Evolutionary conservation across 176 grass and related monocot genomes (phyloP).

Genomic region (Lolium rigidum): DNA sequence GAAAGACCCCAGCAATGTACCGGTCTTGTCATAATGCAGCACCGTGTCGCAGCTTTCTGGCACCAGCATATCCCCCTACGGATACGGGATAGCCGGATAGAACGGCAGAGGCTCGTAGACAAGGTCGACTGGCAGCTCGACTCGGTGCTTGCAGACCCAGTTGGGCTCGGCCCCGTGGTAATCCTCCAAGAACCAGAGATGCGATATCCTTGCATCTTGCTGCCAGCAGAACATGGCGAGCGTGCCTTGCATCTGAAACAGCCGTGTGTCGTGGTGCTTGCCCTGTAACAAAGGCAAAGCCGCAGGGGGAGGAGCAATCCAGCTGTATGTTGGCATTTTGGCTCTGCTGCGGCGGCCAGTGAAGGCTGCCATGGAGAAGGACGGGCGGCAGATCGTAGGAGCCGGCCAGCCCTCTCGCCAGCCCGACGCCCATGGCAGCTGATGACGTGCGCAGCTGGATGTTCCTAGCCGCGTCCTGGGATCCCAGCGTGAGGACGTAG

Average conservation of each 20-base stretch:
- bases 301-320: background rate
- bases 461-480: background rate
- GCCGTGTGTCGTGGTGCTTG: background rate
- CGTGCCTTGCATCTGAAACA: slow-evolving; percentile 15
- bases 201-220: too few species aligned
- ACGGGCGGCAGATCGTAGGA: background rate
- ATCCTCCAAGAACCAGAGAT: slow-evolving; percentile 4
- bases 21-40: background rate
- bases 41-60: background rate
- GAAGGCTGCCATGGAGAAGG: slow-evolving; percentile 6
- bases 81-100: background rate
- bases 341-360: slow-evolving; percentile 13
- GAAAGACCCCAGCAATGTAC: background rate
- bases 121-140: background rate
- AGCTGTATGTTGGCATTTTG: background rate
- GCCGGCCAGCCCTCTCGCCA: background rate
- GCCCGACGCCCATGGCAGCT: background rate
- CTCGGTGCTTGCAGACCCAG: background rate
- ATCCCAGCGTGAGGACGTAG: slow-evolving; percentile 33
- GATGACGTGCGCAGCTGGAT: background rate
- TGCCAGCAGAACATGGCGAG: slow-evolving; percentile 8
- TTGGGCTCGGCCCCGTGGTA: background rate
- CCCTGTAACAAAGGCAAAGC: background rate
- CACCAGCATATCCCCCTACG: slow-evolving; percentile 13
- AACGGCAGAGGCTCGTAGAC: background rate